Conservation (phyloP, 2,329 filamentous ascomycete genomes). For the Hypoxylon sp. region DNA sequence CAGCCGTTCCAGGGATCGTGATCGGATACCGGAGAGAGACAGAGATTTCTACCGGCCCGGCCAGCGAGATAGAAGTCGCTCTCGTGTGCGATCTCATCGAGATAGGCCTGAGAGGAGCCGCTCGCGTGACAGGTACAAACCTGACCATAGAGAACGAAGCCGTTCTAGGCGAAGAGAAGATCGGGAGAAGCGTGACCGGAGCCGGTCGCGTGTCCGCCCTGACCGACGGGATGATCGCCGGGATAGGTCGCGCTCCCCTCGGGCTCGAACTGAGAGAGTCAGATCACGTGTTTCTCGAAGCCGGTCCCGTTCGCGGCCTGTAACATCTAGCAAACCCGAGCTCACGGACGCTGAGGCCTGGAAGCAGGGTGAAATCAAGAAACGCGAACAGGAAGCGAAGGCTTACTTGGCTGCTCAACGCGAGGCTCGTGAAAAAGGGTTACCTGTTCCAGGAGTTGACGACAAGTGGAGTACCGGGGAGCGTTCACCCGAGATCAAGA, state of each 20-base stretch:
- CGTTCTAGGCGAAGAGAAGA: conserved; percentile 52
- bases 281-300: conserved; percentile 51
- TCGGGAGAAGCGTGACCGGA: conserved; percentile 52
- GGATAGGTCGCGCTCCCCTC: conserved; percentile 54
- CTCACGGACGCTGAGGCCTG: conserved; percentile 62
- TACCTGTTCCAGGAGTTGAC: conserved; percentile 71
- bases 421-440: conserved; percentile 71
- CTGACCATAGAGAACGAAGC: conserved; percentile 51
- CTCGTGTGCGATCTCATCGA: conserved; percentile 48
- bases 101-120: conserved; percentile 50
- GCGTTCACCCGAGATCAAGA: conserved; percentile 60
- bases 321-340: conserved; percentile 62
- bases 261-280: conserved; percentile 43
- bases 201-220: conserved; percentile 46
- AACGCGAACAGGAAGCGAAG: conserved; percentile 75
- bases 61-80: conserved; percentile 51
- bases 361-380: conserved; percentile 73
- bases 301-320: conserved; percentile 60
- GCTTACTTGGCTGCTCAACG: conserved; percentile 74
- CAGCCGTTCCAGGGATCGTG: conserved; percentile 58
- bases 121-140: conserved; percentile 52
- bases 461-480: conserved; percentile 64
- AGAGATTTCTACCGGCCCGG: conserved; percentile 54
- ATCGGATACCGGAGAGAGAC: conserved; percentile 52
- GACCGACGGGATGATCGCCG: conserved; percentile 48